Base-by-base conservation (phyloP, 495 filamentous ascomycete species). In the Aspergillus homomorphus region DNA sequence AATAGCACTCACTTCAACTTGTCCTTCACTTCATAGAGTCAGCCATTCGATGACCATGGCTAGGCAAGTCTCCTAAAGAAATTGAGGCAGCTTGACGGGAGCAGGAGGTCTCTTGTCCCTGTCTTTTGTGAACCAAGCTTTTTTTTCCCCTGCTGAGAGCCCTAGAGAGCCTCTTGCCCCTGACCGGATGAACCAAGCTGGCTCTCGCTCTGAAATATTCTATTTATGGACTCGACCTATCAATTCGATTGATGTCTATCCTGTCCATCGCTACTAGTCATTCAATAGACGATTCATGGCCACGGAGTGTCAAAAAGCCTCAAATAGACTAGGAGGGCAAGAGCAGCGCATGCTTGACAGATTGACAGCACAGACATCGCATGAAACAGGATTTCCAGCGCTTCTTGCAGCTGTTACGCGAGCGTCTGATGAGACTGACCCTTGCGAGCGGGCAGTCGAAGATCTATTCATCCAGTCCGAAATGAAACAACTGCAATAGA, bases 151-250 rank as follows among this genome's bases (percentile, higher is more conserved):
- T 38, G 33, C 33, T 9, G 33, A 14, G 15, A 38, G 33, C 33
- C 33, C 33, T 38, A 38, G 10, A 18, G 48, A 51, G 33, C 48
- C 21, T 51, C 48, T 24, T 51, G 23, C 48, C 48, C 48, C 48
- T 51, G 48, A 51, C 9, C n/a, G 6, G 24, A 46, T 9, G 43
- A 51, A 51, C 48, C 30, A 23, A 28, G 24, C 20, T 51, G 33
- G 33, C 24, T 7, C 3, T 30, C 24, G 18, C 15, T 8, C 48
- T 26, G 28, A 5, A 23, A 18, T 6, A n/a, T 7, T 23, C 48
- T 51, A 51, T 51, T 51, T 30, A 28, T 28, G 24, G 28, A 51
- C 48, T 30, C 1, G 48, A 51, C 48, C 48, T 51, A 24, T 51
- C 46, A 51, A 28, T 51, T 23, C 9, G 48, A 14, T 16, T 12